Percentiles rank a stretch among this genome's conserved stretches.
Evolutionary conservation across 805 yeast genomes (phyloP).

Genomic region (Starmerella bombi): DNA sequence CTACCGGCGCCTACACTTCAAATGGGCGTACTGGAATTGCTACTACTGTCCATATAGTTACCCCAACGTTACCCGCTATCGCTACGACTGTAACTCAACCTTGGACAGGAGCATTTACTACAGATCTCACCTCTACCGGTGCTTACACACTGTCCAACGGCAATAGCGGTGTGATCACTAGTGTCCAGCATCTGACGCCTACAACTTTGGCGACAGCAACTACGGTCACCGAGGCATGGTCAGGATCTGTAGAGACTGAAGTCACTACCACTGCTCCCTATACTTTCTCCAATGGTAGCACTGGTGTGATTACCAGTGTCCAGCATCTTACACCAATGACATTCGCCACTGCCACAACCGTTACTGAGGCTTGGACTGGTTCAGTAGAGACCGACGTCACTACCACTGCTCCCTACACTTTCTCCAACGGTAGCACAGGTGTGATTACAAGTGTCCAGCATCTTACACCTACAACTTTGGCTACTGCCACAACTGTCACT

Average conservation of each 20-base stretch:
- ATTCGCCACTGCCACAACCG: background rate
- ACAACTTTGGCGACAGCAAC: background rate
- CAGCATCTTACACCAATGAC: conserved; percentile 3
- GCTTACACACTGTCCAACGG: conserved; percentile 3
- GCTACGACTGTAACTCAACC: background rate
- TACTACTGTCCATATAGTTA: background rate
- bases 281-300: conserved; percentile 1
- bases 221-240: background rate
- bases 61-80: conserved; percentile 4
- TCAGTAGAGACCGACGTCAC: background rate
- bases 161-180: conserved; percentile 1
- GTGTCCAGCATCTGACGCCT: conserved; percentile 4
- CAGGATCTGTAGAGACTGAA: background rate
- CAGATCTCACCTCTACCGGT: conserved; percentile 1
- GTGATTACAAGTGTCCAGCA: background rate
- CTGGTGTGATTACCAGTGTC: conserved; percentile 2
- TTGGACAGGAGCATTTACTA: background rate
- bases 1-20: background rate
- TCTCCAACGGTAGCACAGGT: background rate
- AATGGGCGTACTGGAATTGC: background rate
- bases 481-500: background rate
- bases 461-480: conserved; percentile 2
- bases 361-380: conserved; percentile 2
- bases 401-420: conserved; percentile 3
- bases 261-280: conserved; percentile 3